Evolutionary conservation across 139 green algal species (phyloP).

Genomic region (Closterium sp.): DNA sequence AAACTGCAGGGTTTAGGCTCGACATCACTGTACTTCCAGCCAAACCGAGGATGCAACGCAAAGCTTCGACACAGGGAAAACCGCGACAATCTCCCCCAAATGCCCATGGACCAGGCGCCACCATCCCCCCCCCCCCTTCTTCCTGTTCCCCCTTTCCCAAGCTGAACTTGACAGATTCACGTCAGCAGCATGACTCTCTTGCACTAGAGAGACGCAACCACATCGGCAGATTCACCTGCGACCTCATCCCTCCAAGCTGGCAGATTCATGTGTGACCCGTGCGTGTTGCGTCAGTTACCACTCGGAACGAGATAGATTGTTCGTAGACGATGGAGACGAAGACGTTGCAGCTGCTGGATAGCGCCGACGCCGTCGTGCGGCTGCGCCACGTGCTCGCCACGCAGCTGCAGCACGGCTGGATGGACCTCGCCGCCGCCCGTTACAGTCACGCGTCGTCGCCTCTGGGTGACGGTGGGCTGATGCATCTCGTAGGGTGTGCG

Average conservation of each 20-base stretch:
- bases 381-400: not conserved
- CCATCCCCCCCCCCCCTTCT: no score
- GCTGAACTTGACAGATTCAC: not conserved
- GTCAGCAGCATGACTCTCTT: not conserved
- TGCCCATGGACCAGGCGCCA: not conserved
- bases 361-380: not conserved
- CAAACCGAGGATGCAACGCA: no score
- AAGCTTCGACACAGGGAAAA: not conserved
- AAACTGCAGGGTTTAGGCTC: no score
- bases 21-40: no score
- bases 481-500: not conserved
- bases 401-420: not conserved
- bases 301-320: not conserved
- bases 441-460: not conserved
- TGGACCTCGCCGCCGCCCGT: not conserved
- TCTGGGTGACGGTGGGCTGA: not conserved
- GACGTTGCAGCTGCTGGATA: not conserved
- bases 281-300: not conserved
- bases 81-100: no score
- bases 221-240: no score
- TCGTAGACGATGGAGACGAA: not conserved
- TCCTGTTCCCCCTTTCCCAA: not conserved
- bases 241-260: not conserved
- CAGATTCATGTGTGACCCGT: not conserved
- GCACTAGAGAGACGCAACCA: no score